phyloP scores from a whole-genome alignment of 2,329 filamentous ascomycete genomes.

The Talaromyces islandicus region DNA sequence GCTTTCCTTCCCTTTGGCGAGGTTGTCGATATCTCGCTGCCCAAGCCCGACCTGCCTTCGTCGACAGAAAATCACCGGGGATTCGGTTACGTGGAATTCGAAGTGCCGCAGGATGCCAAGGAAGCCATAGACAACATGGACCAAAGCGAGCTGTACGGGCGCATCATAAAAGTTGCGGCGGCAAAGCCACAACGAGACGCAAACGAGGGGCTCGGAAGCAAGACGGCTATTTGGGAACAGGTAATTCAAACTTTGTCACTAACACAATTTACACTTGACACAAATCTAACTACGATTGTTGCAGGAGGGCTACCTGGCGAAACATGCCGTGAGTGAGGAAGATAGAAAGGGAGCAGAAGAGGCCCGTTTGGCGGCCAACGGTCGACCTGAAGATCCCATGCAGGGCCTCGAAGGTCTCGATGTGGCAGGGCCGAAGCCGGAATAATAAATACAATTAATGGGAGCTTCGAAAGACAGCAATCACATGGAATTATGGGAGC shows the following conservation, averaged over 20 bases:
- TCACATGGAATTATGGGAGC: constrained; percentile 7
- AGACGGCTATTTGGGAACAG: constrained; percentile 95
- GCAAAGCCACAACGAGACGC: constrained; percentile 89
- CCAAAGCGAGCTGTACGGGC: constrained; percentile 87
- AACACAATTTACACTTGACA: neutral
- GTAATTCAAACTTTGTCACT: constrained; percentile 46
- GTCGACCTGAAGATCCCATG: constrained; percentile 75
- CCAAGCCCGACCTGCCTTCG: constrained; percentile 78
- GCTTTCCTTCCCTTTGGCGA: constrained; percentile 97
- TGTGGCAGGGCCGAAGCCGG: constrained; percentile 82
- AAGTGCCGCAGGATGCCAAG: constrained; percentile 74
- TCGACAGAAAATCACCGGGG: constrained; percentile 76
- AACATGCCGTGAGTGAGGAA: constrained; percentile 79
- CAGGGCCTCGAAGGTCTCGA: constrained; percentile 89
- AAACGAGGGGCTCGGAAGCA: constrained; percentile 83
- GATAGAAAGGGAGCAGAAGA: constrained; percentile 59
- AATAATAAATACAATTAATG: constrained; percentile 40
- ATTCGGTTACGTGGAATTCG: constrained; percentile 95
- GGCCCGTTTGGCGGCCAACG: constrained; percentile 46
- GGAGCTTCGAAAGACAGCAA: neutral
- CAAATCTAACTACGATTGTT: constrained; percentile 2
- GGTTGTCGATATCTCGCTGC: constrained; percentile 83
- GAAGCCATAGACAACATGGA: constrained; percentile 99
- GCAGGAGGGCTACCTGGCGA: constrained; percentile 88
- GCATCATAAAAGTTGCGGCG: constrained; percentile 82